These are phyloP conservation scores for Trichosanthes truncata DNA, from an alignment of 306 rosid genomes.

Conservation along the genomic window DNA sequence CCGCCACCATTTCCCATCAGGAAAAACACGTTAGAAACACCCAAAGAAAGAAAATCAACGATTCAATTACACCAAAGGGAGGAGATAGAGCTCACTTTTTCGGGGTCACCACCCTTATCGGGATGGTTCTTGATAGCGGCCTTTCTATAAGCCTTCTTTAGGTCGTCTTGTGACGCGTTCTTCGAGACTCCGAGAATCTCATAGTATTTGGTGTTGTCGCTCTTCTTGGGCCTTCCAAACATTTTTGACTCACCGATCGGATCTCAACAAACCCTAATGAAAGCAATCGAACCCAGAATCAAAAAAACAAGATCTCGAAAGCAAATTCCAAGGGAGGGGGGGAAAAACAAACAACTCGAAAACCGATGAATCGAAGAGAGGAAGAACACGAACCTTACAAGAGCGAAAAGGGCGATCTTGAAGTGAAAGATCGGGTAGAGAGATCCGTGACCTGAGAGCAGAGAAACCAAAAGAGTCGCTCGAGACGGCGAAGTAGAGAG, in stretches of 20 bases:
- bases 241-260: slow-evolving; percentile 18
- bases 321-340: neutral
- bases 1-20: neutral
- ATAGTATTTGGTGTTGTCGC: slow-evolving; percentile 44
- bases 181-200: slow-evolving; percentile 45
- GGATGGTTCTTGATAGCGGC: slow-evolving; percentile 53
- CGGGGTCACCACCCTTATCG: slow-evolving; percentile 52
- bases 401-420: neutral
- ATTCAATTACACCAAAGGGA: neutral
- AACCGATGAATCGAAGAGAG: neutral
- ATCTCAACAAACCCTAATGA: slow-evolving; percentile 1
- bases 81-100: slow-evolving; percentile 18
- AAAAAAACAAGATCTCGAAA: slow-evolving; percentile 1
- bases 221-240: slow-evolving; percentile 53
- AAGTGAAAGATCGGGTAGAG: neutral
- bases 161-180: slow-evolving; percentile 46
- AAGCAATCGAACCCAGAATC: neutral
- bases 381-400: neutral
- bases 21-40: neutral
- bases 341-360: neutral
- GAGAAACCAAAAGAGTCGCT: neutral
- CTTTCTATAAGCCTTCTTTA: slow-evolving; percentile 47
- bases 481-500: slow-evolving; percentile 8
- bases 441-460: slow-evolving; percentile 1
- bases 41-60: neutral